Conservation (phyloP, 2,329 filamentous ascomycete genomes). For the Fusarium ramigenum region DNA sequence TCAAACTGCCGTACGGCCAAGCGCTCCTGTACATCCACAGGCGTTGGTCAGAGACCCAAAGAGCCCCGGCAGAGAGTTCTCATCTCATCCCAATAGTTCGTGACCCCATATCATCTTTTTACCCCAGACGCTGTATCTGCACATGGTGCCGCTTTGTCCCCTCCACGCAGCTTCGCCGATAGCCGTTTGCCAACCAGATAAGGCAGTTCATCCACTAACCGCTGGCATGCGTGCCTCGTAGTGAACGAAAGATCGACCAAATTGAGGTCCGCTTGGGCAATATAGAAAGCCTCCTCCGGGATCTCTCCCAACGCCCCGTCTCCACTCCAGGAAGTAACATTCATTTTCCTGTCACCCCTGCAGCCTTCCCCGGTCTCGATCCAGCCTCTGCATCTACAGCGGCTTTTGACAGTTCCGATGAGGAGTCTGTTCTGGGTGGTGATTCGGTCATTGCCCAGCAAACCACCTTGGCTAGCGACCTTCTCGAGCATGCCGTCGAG, state of each 20-base stretch:
- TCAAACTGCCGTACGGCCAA: conserved; percentile 65
- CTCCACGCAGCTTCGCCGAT: not conserved
- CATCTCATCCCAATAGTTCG: conserved; percentile 69
- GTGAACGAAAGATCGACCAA: conserved; percentile 63
- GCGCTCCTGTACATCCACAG: conserved; percentile 64
- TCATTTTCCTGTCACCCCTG: conserved; percentile 36
- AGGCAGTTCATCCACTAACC: conserved; percentile 6
- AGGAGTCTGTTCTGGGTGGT: conserved; percentile 57
- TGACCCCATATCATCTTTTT: conserved; percentile 16
- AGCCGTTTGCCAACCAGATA: not conserved
- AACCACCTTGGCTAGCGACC: conserved; percentile 63
- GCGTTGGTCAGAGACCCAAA: conserved; percentile 63
- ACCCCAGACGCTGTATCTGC: not conserved
- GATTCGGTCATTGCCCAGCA: conserved; percentile 60
- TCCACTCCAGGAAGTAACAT: conserved; percentile 38
- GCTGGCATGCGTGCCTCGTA: conserved; percentile 35
- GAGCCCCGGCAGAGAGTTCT: conserved; percentile 65
- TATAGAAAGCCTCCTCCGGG: conserved; percentile 56
- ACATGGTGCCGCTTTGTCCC: not conserved
- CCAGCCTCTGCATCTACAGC: conserved; percentile 45
- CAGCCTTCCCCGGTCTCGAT: conserved; percentile 28
- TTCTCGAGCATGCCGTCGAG: conserved; percentile 63
- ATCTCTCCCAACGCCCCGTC: conserved; percentile 45
- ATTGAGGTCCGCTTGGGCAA: conserved; percentile 56
- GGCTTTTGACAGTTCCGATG: conserved; percentile 51